Base-by-base conservation (phyloP, 139 green algal genomes). In the Chlorella ohadii region DNA sequence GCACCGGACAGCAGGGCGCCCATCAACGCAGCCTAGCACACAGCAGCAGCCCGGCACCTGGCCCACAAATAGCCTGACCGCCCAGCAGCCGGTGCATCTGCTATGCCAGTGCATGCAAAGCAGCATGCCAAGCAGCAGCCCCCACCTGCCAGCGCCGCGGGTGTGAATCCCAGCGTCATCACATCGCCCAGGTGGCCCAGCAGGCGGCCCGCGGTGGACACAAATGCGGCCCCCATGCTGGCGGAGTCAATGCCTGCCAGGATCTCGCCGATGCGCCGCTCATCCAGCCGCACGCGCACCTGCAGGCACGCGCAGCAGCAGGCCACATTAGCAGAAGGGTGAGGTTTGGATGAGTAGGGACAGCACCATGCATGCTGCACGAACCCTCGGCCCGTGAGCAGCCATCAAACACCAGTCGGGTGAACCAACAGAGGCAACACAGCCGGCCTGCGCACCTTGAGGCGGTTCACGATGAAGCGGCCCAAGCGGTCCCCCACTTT, bases 171-270 rank as follows among this genome's bases (percentile, higher is more conserved):
- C n/a, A 93, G 63, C 33, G 76, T 89, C 66, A 94, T 90, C 15
- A 96, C 82, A 75, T 94, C 89, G 5, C 94, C 94, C 80, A 97
- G 86, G 73, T 88, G 86, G 23, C 82, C 85, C 38, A 94, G 82
- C 28, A 95, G 82, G 47, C 85, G 85, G 22, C 90, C 83, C 3
- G 87, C 83, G 19, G 83, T 86, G 47, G 79, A 51, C 33, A 85
- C 85, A 64, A 92, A 92, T n/a, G 74, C 65, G 56, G 39, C 41
- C 33, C 79, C 88, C 81, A 92, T 77, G n/a, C 85, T 65, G 16
- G 67, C 38, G 4, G 61, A 31, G 77, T 89, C 84, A 25, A 92
- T 75, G 61, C 87, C 89, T 64, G 47, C 39, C 59, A 96, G 85
- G 65, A 96, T 88, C 84, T 93, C 84, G 15, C 81, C 80, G 25